Evolutionary conservation across 768 basidiomycete genomes (phyloP).

Genomic region (Panellus pusillus): DNA sequence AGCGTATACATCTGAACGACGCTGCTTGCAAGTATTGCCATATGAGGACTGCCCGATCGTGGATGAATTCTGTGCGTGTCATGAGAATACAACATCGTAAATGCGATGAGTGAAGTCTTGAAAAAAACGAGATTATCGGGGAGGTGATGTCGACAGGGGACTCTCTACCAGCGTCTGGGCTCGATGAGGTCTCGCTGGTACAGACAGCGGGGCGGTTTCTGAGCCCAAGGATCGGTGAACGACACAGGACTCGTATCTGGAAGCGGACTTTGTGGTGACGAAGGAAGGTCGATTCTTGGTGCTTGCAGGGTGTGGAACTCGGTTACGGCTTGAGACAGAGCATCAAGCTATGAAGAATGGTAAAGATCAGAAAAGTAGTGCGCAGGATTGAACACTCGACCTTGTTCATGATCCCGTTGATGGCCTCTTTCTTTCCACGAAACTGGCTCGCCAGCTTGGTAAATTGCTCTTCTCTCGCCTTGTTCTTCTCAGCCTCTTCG

Average conservation of each 20-base stretch:
- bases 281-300: constrained; percentile 43
- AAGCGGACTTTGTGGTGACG: constrained; percentile 30
- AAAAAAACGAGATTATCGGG: too few species aligned
- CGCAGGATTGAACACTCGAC: constrained; percentile 33
- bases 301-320: constrained; percentile 51
- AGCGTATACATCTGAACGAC: too few species aligned
- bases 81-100: too few species aligned
- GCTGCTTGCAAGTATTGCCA: too few species aligned
- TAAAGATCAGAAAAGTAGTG: constrained; percentile 30
- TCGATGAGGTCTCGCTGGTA: too few species aligned
- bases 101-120: too few species aligned
- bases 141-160: background rate
- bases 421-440: constrained; percentile 65
- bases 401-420: constrained; percentile 74
- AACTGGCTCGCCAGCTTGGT: constrained; percentile 67
- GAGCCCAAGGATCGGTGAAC: constrained; percentile 1
- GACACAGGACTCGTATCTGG: background rate
- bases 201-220: background rate
- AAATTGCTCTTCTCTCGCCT: constrained; percentile 67
- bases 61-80: too few species aligned
- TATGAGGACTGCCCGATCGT: too few species aligned
- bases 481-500: constrained; percentile 55
- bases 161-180: background rate
- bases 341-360: constrained; percentile 50
- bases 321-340: constrained; percentile 50